Base-by-base conservation (phyloP, 345 rosid species). In the Pistacia vera region DNA sequence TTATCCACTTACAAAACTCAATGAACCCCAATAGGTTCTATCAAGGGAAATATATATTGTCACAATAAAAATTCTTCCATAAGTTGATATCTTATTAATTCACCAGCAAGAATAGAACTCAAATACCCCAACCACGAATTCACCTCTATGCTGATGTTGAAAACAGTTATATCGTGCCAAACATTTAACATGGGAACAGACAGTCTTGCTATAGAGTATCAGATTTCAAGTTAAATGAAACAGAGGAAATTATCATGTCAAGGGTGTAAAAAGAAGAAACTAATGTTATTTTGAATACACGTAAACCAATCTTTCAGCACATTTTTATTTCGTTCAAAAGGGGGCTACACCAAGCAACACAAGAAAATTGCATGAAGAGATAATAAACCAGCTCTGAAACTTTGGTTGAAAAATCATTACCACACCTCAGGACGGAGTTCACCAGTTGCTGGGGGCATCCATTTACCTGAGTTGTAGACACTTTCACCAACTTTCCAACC, bases 371-470 rank as follows among this genome's bases (percentile, higher is more conserved):
- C 78, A 75, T 54, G 44, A 35, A 28, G 74, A 12, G 17, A 67
- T 63, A 51, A 46, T 49, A 66, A 41, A 57, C 57, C 68, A 61
- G 22, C 44, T 33, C 71, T 33, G 18, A 20, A 35, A 57, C 25
- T 62, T 22, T 63, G 8, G 16, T 17, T 20, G 48, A 30, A 62
- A 75, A 44, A 54, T 63, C 11, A 64, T 93, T 90, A 96, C 99
- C 99, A 96, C 69, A 91, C 97, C 49, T 96, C 99, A 49, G 98
- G 95, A 61, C 99, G 99, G 77, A 96, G 95, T 85, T 93, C 99
- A 0, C 99, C 99, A 11, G 89, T 90, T 28, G 99, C 92, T n/a
- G 99, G 99, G 25, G 99, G 99, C 94, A 94, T 91, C 99, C 99
- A 96, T 79, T 80, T 92, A 59, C 98, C 95, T 54, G 99, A 92